Conservation (phyloP, 2,329 filamentous ascomycete genomes). For the Epichloe amarillans region DNA sequence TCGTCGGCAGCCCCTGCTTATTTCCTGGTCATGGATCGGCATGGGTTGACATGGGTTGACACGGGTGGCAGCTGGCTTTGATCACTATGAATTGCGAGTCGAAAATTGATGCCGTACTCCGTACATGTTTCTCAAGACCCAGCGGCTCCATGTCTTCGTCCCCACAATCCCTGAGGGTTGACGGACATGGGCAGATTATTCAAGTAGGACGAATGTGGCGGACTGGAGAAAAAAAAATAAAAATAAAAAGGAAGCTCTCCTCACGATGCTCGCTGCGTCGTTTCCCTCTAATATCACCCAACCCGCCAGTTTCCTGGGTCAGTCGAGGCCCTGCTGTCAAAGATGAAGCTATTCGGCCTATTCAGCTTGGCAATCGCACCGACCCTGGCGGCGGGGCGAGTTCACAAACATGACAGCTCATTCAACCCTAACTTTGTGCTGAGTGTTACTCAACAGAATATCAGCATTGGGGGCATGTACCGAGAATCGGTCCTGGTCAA, state of each 20-base stretch:
- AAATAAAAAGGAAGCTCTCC: not conserved
- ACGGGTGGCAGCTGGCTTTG: too few relatives aligned
- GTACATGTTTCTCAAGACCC: too few relatives aligned
- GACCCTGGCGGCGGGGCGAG: not conserved
- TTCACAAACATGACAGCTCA: conserved; percentile 12
- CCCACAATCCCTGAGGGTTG: too few relatives aligned
- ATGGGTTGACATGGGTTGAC: too few relatives aligned
- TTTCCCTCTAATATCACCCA: not conserved
- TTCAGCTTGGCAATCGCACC: not conserved
- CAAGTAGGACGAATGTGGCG: too few relatives aligned
- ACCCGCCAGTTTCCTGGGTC: not conserved
- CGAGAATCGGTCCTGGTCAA: conserved; percentile 29
- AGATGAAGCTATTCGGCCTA: not conserved
- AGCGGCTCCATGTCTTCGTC: too few relatives aligned
- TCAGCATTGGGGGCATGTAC: conserved; percentile 13
- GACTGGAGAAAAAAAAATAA: too few relatives aligned
- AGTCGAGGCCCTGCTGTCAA: not conserved
- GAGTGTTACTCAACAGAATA: conserved; percentile 27
- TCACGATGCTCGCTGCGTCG: not conserved
- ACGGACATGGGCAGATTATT: too few relatives aligned
- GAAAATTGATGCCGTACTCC: too few relatives aligned
- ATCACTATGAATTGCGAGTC: too few relatives aligned
- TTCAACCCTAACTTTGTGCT: conserved; percentile 33
- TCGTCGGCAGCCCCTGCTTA: too few relatives aligned
- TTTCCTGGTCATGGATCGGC: too few relatives aligned